Conservation (phyloP, 495 filamentous ascomycete species). For the Xylaria telfairii region DNA sequence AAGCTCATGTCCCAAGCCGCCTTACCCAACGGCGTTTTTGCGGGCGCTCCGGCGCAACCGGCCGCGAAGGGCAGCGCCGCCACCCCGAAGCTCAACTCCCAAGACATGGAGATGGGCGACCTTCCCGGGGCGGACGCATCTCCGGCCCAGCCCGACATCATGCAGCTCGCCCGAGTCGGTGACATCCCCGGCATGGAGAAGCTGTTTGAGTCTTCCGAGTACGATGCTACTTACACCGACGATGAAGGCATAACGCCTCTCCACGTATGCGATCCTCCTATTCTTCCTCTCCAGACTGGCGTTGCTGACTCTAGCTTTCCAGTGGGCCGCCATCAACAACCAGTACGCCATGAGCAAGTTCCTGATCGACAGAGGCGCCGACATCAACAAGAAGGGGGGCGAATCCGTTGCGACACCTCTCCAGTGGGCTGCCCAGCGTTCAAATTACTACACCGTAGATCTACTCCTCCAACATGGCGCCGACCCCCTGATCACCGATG, state of each 20-base stretch:
- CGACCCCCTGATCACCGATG: constrained; percentile 85
- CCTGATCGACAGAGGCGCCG: constrained; percentile 85
- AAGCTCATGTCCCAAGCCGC: constrained; percentile 31
- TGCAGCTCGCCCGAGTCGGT: constrained; percentile 91
- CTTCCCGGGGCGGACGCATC: constrained; percentile 54
- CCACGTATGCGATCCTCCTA: constrained; percentile 68
- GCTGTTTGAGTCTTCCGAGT: constrained; percentile 82
- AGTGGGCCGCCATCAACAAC: constrained; percentile 99
- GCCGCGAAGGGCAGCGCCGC: constrained; percentile 64
- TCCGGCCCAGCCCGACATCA: constrained; percentile 77
- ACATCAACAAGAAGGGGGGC: constrained; percentile 93
- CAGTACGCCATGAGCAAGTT: constrained; percentile 96
- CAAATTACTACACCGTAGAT: constrained; percentile 80
- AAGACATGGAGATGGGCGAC: constrained; percentile 71
- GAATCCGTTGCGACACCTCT: constrained; percentile 91
- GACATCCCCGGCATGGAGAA: constrained; percentile 87
- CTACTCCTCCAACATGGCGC: constrained; percentile 86
- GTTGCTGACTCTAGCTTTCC: constrained; percentile 38
- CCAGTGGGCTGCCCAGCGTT: constrained; percentile 95
- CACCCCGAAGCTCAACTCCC: constrained; percentile 65
- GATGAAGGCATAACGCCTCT: constrained; percentile 92
- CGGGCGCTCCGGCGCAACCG: constrained; percentile 49
- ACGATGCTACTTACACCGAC: constrained; percentile 79
- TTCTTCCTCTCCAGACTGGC: neutral
- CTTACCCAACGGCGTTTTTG: constrained; percentile 28